These are phyloP conservation scores for Chalaropsis ovoidea DNA, from an alignment of 2,329 filamentous ascomycete genomes.

Conservation along the genomic window DNA sequence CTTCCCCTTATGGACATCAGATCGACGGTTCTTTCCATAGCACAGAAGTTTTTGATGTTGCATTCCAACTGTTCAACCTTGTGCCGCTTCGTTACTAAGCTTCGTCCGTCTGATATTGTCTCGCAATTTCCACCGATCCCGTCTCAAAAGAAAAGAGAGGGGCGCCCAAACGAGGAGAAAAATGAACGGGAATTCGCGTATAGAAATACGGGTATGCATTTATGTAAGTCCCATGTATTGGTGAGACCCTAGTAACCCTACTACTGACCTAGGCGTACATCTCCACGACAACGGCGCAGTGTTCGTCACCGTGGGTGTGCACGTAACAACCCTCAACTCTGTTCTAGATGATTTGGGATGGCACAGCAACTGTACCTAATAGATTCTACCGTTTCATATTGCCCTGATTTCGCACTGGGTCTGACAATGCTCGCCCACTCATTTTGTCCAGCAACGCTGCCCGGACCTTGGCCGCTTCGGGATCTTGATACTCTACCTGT, in stretches of 20 bases:
- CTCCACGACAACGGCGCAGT: too few species aligned
- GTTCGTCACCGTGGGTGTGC: too few species aligned
- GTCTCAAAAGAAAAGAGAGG: neutral
- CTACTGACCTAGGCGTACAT: too few species aligned
- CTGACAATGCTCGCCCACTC: slow-evolving; percentile 22
- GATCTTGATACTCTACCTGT: slow-evolving; percentile 46
- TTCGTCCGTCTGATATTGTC: slow-evolving; percentile 9
- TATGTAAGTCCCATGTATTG: too few species aligned
- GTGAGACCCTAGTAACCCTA: neutral
- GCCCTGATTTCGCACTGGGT: neutral
- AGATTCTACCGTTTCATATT: neutral
- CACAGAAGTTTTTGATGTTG: neutral
- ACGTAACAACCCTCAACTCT: too few species aligned
- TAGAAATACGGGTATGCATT: neutral
- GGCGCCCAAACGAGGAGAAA: neutral
- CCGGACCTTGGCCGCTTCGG: slow-evolving; percentile 39
- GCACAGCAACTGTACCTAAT: neutral
- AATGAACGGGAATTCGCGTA: neutral
- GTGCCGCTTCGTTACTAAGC: neutral
- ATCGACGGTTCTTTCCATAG: too few species aligned
- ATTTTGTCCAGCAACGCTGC: slow-evolving; percentile 40
- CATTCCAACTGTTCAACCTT: neutral
- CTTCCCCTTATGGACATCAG: too few species aligned
- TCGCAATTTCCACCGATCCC: slow-evolving; percentile 2
- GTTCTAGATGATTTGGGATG: neutral